These are phyloP conservation scores for Metarhizium guizhouense DNA, from an alignment of 2,329 filamentous ascomycete species.

Conservation along the genomic window DNA sequence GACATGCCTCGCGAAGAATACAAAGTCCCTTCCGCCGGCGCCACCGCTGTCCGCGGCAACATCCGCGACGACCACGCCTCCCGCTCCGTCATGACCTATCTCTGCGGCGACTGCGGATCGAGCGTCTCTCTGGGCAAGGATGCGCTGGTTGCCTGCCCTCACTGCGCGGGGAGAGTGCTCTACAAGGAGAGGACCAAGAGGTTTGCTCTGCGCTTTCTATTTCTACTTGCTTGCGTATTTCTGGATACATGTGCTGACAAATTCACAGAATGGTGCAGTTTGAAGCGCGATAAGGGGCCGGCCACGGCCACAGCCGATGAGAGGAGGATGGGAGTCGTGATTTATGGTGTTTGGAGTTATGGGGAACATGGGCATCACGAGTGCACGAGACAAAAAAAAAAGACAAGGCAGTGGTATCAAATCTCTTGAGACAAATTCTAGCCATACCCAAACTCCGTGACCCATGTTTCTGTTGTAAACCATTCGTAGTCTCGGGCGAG, in stretches of 20 bases:
- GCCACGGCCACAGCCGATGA: neutral
- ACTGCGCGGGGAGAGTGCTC: slow-evolving; percentile 84
- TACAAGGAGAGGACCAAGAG: slow-evolving; percentile 98
- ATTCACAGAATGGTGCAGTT: slow-evolving; percentile 90
- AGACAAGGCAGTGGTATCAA: neutral
- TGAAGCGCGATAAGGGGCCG: slow-evolving; percentile 61
- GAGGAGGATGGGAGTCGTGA: neutral
- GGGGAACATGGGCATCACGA: neutral
- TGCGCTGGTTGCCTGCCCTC: slow-evolving; percentile 39
- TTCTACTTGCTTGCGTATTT: neutral
- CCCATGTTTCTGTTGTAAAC: neutral
- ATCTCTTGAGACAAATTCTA: neutral
- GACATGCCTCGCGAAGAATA: slow-evolving; percentile 66
- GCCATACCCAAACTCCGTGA: neutral
- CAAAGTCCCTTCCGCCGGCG: slow-evolving; percentile 54
- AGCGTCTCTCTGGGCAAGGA: slow-evolving; percentile 32
- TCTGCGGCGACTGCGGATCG: slow-evolving; percentile 36
- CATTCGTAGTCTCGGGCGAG: neutral
- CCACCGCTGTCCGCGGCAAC: slow-evolving; percentile 30
- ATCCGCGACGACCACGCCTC: slow-evolving; percentile 29
- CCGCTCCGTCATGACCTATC: slow-evolving; percentile 28
- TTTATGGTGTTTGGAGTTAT: neutral
- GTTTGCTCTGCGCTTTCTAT: slow-evolving; percentile 41
- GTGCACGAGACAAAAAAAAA: neutral
- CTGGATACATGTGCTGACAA: neutral